Percentiles rank a stretch among this genome's conserved stretches.
Evolutionary conservation across 139 green algal genomes (phyloP).

Genomic region (Chlorella sp.): DNA sequence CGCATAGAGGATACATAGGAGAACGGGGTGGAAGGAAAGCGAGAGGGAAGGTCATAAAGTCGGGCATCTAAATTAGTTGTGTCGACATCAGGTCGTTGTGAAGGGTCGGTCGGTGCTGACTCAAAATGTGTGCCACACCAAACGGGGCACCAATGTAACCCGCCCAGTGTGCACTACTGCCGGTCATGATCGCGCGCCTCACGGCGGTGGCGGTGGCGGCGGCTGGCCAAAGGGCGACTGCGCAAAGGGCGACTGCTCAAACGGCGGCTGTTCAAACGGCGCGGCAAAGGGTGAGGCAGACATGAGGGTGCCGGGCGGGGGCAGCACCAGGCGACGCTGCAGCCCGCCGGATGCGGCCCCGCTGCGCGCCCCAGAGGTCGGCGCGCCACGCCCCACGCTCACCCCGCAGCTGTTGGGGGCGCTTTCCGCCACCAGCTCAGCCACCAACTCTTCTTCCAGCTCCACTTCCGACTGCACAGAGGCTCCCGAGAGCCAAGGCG

Average conservation of each 20-base stretch:
- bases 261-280: background rate
- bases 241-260: background rate
- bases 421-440: background rate
- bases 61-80: too few relatives aligned
- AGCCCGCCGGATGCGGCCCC: background rate
- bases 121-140: too few relatives aligned
- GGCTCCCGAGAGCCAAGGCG: background rate
- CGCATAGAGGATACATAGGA: too few relatives aligned
- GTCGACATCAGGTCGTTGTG: too few relatives aligned
- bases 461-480: background rate
- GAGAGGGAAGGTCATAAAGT: too few relatives aligned
- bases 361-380: background rate
- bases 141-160: too few relatives aligned
- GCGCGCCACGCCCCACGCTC: background rate
- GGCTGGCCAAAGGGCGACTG: background rate
- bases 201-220: too few relatives aligned
- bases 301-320: background rate
- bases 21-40: too few relatives aligned
- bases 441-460: background rate
- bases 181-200: too few relatives aligned
- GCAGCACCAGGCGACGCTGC: slow-evolving; percentile 23
- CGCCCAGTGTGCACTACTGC: too few relatives aligned
- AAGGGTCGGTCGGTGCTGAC: too few relatives aligned
- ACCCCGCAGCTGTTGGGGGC: background rate
- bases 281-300: background rate